A percentile compares a stretch with the other conserved stretches of the same genome.
Evolutionary conservation across 495 filamentous ascomycete species (phyloP).

Genomic region (Parathielavia appendiculata): DNA sequence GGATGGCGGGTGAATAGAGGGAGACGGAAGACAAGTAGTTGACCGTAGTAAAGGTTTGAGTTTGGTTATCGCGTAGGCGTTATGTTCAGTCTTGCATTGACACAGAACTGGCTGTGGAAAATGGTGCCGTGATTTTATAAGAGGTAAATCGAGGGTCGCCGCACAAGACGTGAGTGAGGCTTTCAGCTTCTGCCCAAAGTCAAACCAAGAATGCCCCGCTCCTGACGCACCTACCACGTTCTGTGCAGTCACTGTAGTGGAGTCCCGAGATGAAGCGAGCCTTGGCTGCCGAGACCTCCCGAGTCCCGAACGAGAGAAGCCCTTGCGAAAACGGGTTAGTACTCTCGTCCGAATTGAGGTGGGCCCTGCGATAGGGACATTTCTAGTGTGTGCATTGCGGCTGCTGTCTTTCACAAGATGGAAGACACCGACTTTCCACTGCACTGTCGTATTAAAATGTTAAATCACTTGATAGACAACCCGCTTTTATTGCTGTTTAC

Average conservation of each 20-base stretch:
- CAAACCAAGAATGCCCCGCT: neutral
- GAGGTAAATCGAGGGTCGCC: neutral
- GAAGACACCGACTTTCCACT: too few relatives aligned
- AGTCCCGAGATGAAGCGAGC: constrained; percentile 1
- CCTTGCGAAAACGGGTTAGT: too few relatives aligned
- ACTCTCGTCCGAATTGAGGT: neutral
- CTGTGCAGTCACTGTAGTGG: constrained; percentile 2
- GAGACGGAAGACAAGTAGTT: too few relatives aligned
- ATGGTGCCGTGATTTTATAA: constrained; percentile 1
- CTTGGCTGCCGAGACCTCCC: constrained; percentile 23
- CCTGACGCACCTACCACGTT: constrained; percentile 5
- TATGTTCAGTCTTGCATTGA: constrained; percentile 5
- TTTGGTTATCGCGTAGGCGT: constrained; percentile 2
- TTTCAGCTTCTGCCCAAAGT: constrained; percentile 3
- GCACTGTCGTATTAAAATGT: too few relatives aligned
- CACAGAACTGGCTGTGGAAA: neutral
- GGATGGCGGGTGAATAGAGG: neutral
- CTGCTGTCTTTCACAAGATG: neutral
- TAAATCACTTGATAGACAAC: too few relatives aligned
- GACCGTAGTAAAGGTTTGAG: neutral
- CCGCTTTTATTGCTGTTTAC: too few relatives aligned
- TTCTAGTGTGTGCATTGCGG: neutral
- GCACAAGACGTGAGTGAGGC: constrained; percentile 6
- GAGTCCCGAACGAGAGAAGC: neutral
- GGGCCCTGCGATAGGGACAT: neutral